Percentiles rank a stretch among this genome's conserved stretches.
Evolutionary conservation across 768 basidiomycete species (phyloP).

Genomic region (Dentipellis fragilis): DNA sequence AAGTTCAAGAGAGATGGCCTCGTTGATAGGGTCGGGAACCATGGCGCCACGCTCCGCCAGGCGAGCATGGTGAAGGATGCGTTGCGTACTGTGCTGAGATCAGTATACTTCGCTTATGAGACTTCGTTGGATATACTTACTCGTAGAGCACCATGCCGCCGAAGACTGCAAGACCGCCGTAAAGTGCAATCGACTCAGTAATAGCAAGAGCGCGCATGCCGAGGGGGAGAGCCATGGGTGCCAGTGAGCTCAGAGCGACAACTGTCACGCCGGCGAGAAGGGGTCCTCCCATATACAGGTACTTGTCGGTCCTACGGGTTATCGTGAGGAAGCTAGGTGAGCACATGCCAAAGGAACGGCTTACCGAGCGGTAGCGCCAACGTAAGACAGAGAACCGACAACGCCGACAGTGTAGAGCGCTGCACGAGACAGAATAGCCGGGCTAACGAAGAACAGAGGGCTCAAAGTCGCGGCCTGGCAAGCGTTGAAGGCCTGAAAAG

Average conservation of each 20-base stretch:
- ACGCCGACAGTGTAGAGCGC: conserved; percentile 83
- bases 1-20: conserved; percentile 69
- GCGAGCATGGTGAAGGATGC: conserved; percentile 69
- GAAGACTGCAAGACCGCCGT: conserved; percentile 85
- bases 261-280: conserved; percentile 85
- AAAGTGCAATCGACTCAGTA: conserved; percentile 69
- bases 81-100: conserved; percentile 55
- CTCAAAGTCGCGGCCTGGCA: conserved; percentile 82
- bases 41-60: conserved; percentile 60
- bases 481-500: conserved; percentile 63
- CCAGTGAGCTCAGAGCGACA: conserved; percentile 77
- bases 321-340: background rate
- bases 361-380: conserved; percentile 80
- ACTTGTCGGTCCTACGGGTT: conserved; percentile 52
- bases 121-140: conserved; percentile 29
- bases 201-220: conserved; percentile 69
- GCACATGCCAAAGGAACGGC: conserved; percentile 11
- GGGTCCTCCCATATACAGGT: conserved; percentile 78
- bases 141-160: conserved; percentile 81
- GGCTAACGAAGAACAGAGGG: conserved; percentile 82
- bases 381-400: conserved; percentile 77
- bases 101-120: background rate
- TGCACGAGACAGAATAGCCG: conserved; percentile 77
- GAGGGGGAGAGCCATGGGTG: conserved; percentile 82
- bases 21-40: conserved; percentile 64